These are phyloP conservation scores for Lactifluus piperatus DNA, from an alignment of 768 basidiomycete genomes.

Conservation along the genomic window DNA sequence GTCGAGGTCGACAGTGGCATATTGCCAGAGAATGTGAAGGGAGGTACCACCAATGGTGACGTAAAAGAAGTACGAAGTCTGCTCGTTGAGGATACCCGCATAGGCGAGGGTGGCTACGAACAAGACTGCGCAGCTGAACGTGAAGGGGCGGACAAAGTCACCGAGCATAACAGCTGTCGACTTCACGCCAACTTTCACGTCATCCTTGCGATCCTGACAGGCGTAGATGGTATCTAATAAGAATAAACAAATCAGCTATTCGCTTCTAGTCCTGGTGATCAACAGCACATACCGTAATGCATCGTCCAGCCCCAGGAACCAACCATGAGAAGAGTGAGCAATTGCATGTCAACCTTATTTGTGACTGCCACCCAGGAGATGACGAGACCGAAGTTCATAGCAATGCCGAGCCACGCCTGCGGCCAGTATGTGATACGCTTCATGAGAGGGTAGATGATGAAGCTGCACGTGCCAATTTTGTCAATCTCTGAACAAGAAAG, in stretches of 20 bases:
- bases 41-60: constrained; percentile 21
- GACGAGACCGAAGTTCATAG: constrained; percentile 44
- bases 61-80: constrained; percentile 20
- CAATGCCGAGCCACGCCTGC: constrained; percentile 47
- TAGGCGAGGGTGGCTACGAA: constrained; percentile 47
- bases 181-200: constrained; percentile 59
- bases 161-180: constrained; percentile 72
- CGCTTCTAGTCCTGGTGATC: background rate
- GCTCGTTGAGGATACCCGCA: constrained; percentile 39
- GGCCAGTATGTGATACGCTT: constrained; percentile 55
- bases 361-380: constrained; percentile 43
- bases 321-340: constrained; percentile 17
- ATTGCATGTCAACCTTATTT: constrained; percentile 24
- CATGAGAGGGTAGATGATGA: constrained; percentile 40
- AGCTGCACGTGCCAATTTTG: constrained; percentile 18
- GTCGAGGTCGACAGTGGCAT: constrained; percentile 21
- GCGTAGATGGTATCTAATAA: constrained; percentile 58
- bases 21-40: constrained; percentile 23
- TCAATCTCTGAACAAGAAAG: background rate
- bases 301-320: constrained; percentile 33
- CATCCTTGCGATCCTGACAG: constrained; percentile 69
- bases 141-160: constrained; percentile 47
- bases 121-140: constrained; percentile 40
- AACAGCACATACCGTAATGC: constrained; percentile 29
- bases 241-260: background rate